phyloP scores from a whole-genome alignment of 2,329 filamentous ascomycete species.

The Cylindrodendrum hubeiense region DNA sequence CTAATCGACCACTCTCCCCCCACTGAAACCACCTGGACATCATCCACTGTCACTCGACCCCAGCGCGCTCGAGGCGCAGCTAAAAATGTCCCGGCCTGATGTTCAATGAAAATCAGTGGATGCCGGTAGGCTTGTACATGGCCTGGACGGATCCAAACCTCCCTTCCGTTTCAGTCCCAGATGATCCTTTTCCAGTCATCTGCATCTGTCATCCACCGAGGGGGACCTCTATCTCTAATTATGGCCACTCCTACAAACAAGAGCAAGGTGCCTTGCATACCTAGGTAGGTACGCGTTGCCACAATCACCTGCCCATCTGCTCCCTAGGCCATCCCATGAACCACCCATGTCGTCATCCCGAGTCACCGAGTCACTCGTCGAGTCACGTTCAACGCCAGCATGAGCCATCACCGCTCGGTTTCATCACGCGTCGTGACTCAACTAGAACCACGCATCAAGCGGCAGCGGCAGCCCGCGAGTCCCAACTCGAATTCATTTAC shows the following conservation, averaged over 20 bases:
- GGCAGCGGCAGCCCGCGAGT: too few species aligned
- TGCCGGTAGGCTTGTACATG: neutral
- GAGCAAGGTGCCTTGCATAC: neutral
- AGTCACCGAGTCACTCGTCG: conserved; percentile 15
- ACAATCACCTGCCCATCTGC: conserved; percentile 20
- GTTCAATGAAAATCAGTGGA: neutral
- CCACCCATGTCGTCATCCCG: conserved; percentile 32
- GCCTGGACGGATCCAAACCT: neutral
- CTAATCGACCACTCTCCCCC: neutral
- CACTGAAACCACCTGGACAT: neutral
- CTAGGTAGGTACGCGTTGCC: neutral
- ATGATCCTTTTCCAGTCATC: conserved; percentile 21
- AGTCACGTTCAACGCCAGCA: conserved; percentile 37
- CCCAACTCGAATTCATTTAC: too few species aligned
- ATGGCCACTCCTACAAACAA: neutral
- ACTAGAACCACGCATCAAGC: neutral
- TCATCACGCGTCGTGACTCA: conserved; percentile 33
- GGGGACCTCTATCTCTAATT: neutral
- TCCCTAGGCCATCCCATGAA: conserved; percentile 8
- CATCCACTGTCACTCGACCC: neutral
- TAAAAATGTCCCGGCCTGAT: too few species aligned
- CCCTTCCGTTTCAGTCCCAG: conserved; percentile 1
- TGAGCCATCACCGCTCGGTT: conserved; percentile 23
- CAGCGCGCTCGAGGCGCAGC: too few species aligned
- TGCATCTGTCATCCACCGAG: conserved; percentile 11